Percentiles rank a stretch among this genome's conserved stretches.
phyloP scores from a whole-genome alignment of 306 rosid species.

The Pyrus betulifolia region DNA sequence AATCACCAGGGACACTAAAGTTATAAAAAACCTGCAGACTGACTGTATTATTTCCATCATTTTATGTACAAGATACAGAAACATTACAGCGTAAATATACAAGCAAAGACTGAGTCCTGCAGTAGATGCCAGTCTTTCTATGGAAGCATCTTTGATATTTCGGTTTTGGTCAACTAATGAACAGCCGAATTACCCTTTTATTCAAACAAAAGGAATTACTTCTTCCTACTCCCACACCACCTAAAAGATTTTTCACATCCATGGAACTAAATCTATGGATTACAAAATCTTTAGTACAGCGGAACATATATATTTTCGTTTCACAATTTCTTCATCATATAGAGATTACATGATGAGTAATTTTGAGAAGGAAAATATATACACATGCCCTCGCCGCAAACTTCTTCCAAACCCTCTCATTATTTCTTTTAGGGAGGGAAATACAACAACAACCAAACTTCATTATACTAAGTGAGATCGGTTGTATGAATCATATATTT shows the following conservation, averaged over 20 bases:
- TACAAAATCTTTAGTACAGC: too few relatives aligned
- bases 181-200: background rate
- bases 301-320: background rate
- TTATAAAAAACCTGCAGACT: background rate
- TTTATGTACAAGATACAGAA: background rate
- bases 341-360: background rate
- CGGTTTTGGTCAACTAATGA: conserved; percentile 1
- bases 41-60: background rate
- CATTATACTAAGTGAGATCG: too few relatives aligned
- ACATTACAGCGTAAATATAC: background rate
- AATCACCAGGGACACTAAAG: background rate
- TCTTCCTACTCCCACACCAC: background rate
- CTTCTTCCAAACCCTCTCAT: background rate
- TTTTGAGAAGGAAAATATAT: background rate
- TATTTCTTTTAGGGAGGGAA: background rate
- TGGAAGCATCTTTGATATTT: background rate
- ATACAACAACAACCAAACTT: too few relatives aligned
- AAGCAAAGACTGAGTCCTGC: background rate
- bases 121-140: background rate
- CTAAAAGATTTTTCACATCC: background rate
- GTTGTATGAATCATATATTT: background rate
- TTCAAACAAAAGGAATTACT: background rate
- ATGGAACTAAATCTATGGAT: background rate
- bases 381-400: accelerated
- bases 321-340: background rate